Evolutionary conservation across 805 yeast genomes (phyloP).

Genomic region (Candida sanyiensis): DNA sequence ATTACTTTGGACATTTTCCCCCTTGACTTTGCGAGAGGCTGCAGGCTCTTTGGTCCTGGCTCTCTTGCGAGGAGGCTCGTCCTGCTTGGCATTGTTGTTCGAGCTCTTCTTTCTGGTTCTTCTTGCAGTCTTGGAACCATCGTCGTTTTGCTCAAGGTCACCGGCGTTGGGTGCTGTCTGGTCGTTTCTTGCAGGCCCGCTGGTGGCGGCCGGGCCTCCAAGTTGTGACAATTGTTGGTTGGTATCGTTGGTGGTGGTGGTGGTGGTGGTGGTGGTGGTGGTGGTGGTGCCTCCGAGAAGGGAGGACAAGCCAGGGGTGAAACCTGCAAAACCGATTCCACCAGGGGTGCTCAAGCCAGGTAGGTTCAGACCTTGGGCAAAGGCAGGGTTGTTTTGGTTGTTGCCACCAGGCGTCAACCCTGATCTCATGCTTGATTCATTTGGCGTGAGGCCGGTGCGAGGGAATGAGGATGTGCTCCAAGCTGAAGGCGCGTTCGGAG

Average conservation of each 20-base stretch:
- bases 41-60: conserved; percentile 1
- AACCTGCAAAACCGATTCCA: conserved; percentile 20
- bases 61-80: conserved; percentile 6
- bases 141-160: background rate
- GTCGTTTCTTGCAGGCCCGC: no score
- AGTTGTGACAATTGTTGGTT: background rate
- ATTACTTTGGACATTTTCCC: background rate
- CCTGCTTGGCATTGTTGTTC: background rate
- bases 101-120: conserved; percentile 15
- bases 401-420: conserved; percentile 63
- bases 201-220: background rate
- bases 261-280: background rate
- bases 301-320: conserved; percentile 34
- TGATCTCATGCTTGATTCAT: conserved; percentile 64
- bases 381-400: conserved; percentile 32
- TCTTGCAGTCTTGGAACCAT: conserved; percentile 3
- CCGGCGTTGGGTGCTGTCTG: no score
- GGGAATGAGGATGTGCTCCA: conserved; percentile 25
- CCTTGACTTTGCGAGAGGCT: no score
- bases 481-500: conserved; percentile 23
- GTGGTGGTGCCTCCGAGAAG: conserved; percentile 18
- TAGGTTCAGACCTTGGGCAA: conserved; percentile 28
- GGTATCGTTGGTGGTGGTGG: conserved; percentile 1
- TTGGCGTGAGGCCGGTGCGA: conserved; percentile 65
- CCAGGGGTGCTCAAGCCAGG: conserved; percentile 24